Evolutionary conservation across 2,329 filamentous ascomycete genomes (phyloP), one percentile per base, ranked within the genome.

Genomic region (Monosporascus sp.): DNA sequence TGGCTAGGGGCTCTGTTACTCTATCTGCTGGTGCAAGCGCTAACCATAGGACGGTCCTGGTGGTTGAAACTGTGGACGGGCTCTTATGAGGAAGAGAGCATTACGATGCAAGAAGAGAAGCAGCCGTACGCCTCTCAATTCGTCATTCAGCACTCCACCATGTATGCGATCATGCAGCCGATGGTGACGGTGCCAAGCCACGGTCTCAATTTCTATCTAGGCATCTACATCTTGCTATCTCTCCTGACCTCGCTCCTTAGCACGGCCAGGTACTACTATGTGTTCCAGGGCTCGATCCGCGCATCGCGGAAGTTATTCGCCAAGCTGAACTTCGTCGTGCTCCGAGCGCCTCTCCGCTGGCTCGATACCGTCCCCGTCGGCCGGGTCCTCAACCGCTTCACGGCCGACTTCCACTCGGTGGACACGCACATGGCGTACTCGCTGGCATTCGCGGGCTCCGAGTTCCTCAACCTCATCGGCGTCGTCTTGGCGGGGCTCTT

Each of bases 341-440:
- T 93, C 3, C 81, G 86, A 18, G 85, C 88, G 6, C 88, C 87
- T 1, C 74, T 92, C n/a, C 77, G 88, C 56, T 91, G 88, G 87
- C 77, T 93, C 38, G 89, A 93, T 64, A 92, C 88, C 0, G 85
- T 90, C 0, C 89, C 89, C 0, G 75, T 90, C 1, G 89, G 89
- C 2, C 81, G 89, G 46, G 82, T 92, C 38, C 74, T 92, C 20
- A 93, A 93, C 70, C 80, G 89, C 2, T 90, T 92, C 67, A 90
- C 88, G 0, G 77, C 86, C 3, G 89, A 93, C 69, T 91, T 93
- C 68, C 83, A 86, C 60, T 78, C 84, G 41, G 80, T 92, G 48
- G 89, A 93, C 69, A 84, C 80, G 7, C 77, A 81, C 37, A 72
- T 91, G 49, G 81, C 84, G 7, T 79, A 80, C 59, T 81, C 88